Evolutionary conservation across 768 basidiomycete genomes (phyloP), one percentile per base, ranked within the genome.

Genomic region (Rhizopogon vulgaris): DNA sequence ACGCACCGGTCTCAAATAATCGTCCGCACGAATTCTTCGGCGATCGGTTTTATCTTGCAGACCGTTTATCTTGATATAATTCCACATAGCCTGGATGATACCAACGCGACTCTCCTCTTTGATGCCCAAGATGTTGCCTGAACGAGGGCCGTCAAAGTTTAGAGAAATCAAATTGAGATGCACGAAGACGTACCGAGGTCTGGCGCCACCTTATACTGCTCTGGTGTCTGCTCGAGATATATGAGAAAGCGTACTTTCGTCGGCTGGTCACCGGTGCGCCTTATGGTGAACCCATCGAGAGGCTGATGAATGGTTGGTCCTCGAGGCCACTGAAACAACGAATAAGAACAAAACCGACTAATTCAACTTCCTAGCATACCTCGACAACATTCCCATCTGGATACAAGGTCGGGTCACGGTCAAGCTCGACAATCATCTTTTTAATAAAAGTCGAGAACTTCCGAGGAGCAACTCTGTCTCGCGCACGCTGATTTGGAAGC

Each of bases 371-470:
- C 7, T 4, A 41, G 18, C 60, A 45, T 56, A 93, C 94, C 81
- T 96, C 94, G 34, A 95, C 83, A 14, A 94, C 84, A 60, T 94
- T 95, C 18, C 85, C 82, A 46, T 95, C 91, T 1, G 88, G 79
- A 63, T 89, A 94, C 41, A 89, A 66, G 4, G 78, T 72, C 4
- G 89, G 79, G 65, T 95, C 92, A 15, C 90, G 80, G 59, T 95
- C 94, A 32, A 95, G 71, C 59, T 97, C 94, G 12, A 96, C 77
- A 5, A 91, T 73, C 78, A 94, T 83, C 27, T 83, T 76, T 63
- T 90, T 90, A 51, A 96, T 77, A 58, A 94, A 75, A 0, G 87
- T 85, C 3, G 92, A 90, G 67, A 96, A 93, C 63, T 92, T 93
- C 24, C 84, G 83, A 2, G 73, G 78, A 3, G 82, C 68, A 0